These are phyloP conservation scores for Backusella parvicylindrica DNA, from an alignment of 192 early-diverging fungal genomes.

Conservation along the genomic window DNA sequence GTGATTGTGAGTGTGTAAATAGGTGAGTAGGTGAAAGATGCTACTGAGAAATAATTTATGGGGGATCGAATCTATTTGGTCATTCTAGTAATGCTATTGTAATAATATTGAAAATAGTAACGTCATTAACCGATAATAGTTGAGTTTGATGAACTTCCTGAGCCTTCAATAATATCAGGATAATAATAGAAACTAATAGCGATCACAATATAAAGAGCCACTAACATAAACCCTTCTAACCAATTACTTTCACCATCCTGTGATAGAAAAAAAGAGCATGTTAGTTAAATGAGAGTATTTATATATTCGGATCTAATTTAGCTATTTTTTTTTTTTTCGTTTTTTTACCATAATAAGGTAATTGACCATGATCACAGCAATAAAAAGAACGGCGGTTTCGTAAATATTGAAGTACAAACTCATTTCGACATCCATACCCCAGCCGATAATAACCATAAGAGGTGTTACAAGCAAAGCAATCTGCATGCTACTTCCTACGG, in stretches of 20 bases:
- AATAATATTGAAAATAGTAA: not conserved
- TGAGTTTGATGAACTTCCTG: not conserved
- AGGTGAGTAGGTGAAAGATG: not conserved
- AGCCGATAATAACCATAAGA: conserved; percentile 75
- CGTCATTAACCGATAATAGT: not conserved
- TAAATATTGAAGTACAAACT: conserved; percentile 81
- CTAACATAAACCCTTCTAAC: conserved; percentile 88
- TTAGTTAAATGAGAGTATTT: not conserved
- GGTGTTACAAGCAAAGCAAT: conserved; percentile 80
- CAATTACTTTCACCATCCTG: conserved; percentile 82
- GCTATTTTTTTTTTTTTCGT: not conserved
- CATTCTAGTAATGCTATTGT: not conserved
- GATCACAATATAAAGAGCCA: conserved; percentile 80
- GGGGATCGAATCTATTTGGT: not conserved
- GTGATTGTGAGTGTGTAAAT: not conserved
- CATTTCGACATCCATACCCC: conserved; percentile 69
- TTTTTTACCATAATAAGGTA: conserved; percentile 61
- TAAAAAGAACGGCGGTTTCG: conserved; percentile 82
- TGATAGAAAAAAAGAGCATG: not conserved
- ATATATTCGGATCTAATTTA: not conserved
- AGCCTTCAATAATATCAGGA: conserved; percentile 26
- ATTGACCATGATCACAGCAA: conserved; percentile 76
- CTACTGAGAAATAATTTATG: not conserved
- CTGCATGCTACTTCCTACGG: conserved; percentile 87
- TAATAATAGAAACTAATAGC: conserved; percentile 80